Percentiles rank a stretch among this genome's conserved stretches.
phyloP scores from a whole-genome alignment of 805 yeast species.

The Komagataella phaffii region DNA sequence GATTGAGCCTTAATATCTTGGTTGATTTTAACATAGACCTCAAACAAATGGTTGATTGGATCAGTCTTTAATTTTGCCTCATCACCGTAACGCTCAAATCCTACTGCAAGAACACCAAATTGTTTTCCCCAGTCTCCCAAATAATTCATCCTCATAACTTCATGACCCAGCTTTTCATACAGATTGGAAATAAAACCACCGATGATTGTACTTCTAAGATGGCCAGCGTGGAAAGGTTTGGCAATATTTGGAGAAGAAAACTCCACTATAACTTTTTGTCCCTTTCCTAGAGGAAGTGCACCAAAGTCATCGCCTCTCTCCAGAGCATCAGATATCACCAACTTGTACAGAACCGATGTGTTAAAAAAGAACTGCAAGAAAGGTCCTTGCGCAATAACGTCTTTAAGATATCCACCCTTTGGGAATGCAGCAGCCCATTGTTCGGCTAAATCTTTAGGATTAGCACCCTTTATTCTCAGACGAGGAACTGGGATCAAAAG shows the following conservation, averaged over 20 bases:
- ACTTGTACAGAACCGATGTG: slow-evolving; percentile 47
- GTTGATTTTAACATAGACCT: slow-evolving; percentile 83
- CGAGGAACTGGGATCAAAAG: slow-evolving; percentile 87
- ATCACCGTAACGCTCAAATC: slow-evolving; percentile 74
- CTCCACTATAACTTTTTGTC: slow-evolving; percentile 67
- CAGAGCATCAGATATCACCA: slow-evolving; percentile 61
- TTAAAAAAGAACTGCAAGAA: slow-evolving; percentile 83
- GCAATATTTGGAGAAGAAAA: slow-evolving; percentile 98
- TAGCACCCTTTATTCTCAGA: slow-evolving; percentile 68
- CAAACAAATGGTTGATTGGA: slow-evolving; percentile 90
- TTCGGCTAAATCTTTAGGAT: slow-evolving; percentile 58
- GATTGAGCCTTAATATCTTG: slow-evolving; percentile 57
- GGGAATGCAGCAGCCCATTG: slow-evolving; percentile 77
- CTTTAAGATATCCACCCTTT: slow-evolving; percentile 50
- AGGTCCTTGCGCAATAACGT: slow-evolving; percentile 76
- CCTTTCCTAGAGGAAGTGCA: slow-evolving; percentile 54
- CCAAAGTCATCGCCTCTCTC: slow-evolving; percentile 56
- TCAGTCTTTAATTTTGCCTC: slow-evolving; percentile 58
- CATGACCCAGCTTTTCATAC: slow-evolving; percentile 84
- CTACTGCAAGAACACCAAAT: slow-evolving; percentile 91
- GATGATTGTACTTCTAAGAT: slow-evolving; percentile 91
- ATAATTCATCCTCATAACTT: slow-evolving; percentile 86
- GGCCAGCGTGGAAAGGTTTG: slow-evolving; percentile 99
- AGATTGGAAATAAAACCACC: slow-evolving; percentile 91
- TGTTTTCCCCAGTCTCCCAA: slow-evolving; percentile 99